Percentiles rank a stretch among this genome's conserved stretches.
These are phyloP conservation scores for Hepatocystis sp. DNA, from an alignment of 169 alveolate species.

Conservation along the genomic window DNA sequence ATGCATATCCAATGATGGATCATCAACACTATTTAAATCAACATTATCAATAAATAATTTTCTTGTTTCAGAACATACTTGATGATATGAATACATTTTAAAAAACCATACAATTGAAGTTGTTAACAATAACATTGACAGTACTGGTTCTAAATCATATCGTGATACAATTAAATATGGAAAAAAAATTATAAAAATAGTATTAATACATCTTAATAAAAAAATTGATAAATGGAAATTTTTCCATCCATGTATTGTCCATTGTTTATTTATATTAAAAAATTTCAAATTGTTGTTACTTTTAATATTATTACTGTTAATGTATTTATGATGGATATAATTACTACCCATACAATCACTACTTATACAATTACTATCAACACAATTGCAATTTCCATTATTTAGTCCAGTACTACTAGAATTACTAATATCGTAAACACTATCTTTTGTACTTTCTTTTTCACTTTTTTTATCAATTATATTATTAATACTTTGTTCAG, in stretches of 20 bases:
- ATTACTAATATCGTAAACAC: too few species aligned
- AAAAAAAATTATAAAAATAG: constrained; percentile 82
- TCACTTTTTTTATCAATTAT: too few species aligned
- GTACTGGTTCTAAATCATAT: constrained; percentile 87
- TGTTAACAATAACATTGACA: constrained; percentile 87
- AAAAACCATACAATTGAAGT: constrained; percentile 92
- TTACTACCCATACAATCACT: too few species aligned
- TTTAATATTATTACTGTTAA: too few species aligned
- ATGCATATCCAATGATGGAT: constrained; percentile 3
- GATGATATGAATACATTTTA: constrained; percentile 91
- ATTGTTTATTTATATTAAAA: too few species aligned
- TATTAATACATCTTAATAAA: constrained; percentile 83
- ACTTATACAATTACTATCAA: too few species aligned
- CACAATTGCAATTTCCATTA: too few species aligned
- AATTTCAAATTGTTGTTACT: too few species aligned
- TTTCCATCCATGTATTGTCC: constrained; percentile 49
- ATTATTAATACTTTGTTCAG: background rate
- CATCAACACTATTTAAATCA: constrained; percentile 64
- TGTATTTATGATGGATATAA: too few species aligned
- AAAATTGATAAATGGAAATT: constrained; percentile 81
- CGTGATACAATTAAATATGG: constrained; percentile 88
- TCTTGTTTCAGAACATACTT: constrained; percentile 92
- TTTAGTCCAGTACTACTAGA: too few species aligned
- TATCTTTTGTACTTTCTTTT: too few species aligned
- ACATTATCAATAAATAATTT: constrained; percentile 78